phyloP scores from a whole-genome alignment of 441 rosid species.

The Omphalea diandra region DNA sequence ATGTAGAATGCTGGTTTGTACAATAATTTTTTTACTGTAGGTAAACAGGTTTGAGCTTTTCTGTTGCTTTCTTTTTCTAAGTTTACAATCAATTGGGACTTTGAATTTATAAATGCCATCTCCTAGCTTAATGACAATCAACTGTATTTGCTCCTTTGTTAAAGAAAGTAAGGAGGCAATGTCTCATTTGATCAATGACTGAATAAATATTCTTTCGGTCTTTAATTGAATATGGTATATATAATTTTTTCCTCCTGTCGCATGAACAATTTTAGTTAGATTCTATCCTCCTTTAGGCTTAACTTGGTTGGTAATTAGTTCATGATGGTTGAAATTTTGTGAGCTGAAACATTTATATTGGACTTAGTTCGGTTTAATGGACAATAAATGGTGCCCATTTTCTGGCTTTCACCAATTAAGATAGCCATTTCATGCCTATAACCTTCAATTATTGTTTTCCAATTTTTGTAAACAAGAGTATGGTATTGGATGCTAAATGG shows the following conservation, averaged over 20 bases:
- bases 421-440: neutral
- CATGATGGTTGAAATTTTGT: neutral
- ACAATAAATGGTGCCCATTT: neutral
- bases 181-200: neutral
- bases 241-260: neutral
- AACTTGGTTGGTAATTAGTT: neutral
- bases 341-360: neutral
- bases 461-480: conserved; percentile 3
- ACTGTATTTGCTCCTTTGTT: neutral
- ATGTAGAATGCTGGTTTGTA: neutral
- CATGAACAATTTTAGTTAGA: neutral
- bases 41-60: conserved; percentile 1
- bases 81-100: neutral
- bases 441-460: neutral
- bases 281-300: neutral
- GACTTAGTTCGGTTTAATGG: neutral
- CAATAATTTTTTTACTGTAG: neutral
- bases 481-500: conserved; percentile 19
- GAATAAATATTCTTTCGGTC: neutral
- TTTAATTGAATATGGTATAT: neutral
- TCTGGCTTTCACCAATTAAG: neutral
- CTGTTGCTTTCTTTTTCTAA: neutral
- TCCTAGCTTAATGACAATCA: neutral
- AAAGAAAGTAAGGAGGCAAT: neutral
- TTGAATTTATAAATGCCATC: neutral